Evolutionary conservation across 2,329 filamentous ascomycete species (phyloP), one percentile per base, ranked within the genome.

Genomic region (Alternaria conjuncta): DNA sequence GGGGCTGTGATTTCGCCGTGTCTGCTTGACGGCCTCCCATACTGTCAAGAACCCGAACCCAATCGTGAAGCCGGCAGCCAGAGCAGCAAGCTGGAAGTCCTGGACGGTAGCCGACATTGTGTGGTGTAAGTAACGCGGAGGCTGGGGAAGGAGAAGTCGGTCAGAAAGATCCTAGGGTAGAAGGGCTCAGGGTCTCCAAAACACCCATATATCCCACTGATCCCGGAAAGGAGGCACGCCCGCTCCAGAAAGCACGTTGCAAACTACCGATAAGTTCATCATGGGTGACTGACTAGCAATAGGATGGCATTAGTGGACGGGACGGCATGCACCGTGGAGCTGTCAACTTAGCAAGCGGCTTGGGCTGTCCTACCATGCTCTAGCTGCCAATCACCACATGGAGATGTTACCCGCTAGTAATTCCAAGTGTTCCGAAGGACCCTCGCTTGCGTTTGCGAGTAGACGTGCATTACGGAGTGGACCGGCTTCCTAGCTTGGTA

Each of bases 11-110:
- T 78, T 78, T 36, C 73, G 70, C n/a, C 64, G 66, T n/a, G 76
- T 78, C 62, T 78, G 76, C 57, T 78, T 75, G 60, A 78, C 71
- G 9, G 76, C 76, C 59, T 78, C 75, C 76, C 75, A 78, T 62
- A 75, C 74, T 21, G 75, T 78, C 41, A 78, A 54, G 43, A 77
- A 72, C 0, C 76, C 76, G 47, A 77, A 78, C 2, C 76, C 76
- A n/a, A 78, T 61, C 1, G 76, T 77, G 63, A 78, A 78, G 43
- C 76, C 76, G n/a, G 76, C 76, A 53, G 76, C 76, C 9, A 75
- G 56, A 25, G 75, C 76, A 41, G 76, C 71, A 53, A 78, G 57
- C 49, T 78, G 74, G 36, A 67, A 70, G 63, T 78, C 75, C 45
- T 69, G 64, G 15, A 72, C 58, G n/a, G 72, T 54, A 36, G 65